These are phyloP conservation scores for Chaetoscypha palmicola DNA, from an alignment of 2,329 filamentous ascomycete genomes.

Conservation along the genomic window DNA sequence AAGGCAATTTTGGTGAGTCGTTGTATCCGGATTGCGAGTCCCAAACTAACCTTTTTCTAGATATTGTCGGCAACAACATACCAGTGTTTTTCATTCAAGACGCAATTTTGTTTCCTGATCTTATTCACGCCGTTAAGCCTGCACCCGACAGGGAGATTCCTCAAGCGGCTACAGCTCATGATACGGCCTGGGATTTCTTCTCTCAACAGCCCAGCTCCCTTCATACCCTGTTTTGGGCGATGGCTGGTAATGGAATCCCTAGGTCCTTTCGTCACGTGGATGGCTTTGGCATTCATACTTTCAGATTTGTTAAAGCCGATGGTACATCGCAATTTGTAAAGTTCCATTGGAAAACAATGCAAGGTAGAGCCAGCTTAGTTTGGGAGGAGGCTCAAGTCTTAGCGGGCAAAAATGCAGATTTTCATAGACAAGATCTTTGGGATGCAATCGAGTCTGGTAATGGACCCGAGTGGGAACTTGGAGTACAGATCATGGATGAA, in stretches of 20 bases:
- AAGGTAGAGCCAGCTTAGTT: conserved; percentile 39
- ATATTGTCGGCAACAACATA: conserved; percentile 39
- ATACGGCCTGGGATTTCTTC: conserved; percentile 36
- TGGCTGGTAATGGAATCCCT: conserved; percentile 40
- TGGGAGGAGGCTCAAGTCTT: conserved; percentile 32
- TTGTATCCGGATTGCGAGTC: no score
- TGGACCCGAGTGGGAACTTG: conserved; percentile 43
- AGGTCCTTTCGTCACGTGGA: conserved; percentile 40
- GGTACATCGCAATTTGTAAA: conserved; percentile 43
- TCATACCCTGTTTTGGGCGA: conserved; percentile 36
- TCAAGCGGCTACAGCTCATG: conserved; percentile 34
- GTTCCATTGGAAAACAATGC: conserved; percentile 41
- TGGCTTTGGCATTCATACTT: conserved; percentile 42
- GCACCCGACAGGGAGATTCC: conserved; percentile 33
- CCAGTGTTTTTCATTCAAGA: conserved; percentile 43
- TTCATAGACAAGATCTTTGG: conserved; percentile 33
- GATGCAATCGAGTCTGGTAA: conserved; percentile 40
- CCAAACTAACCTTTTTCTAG: conserved; percentile 15
- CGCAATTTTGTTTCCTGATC: conserved; percentile 40
- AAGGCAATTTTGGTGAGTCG: conserved; percentile 50
- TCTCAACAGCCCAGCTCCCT: conserved; percentile 35
- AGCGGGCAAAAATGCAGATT: conserved; percentile 32
- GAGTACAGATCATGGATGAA: conserved; percentile 48
- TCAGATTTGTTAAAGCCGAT: conserved; percentile 37
- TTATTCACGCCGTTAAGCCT: conserved; percentile 40